Percentiles rank a stretch among this genome's conserved stretches.
phyloP scores from a whole-genome alignment of 257 asterid genomes.

The Hygrophila difformis region DNA sequence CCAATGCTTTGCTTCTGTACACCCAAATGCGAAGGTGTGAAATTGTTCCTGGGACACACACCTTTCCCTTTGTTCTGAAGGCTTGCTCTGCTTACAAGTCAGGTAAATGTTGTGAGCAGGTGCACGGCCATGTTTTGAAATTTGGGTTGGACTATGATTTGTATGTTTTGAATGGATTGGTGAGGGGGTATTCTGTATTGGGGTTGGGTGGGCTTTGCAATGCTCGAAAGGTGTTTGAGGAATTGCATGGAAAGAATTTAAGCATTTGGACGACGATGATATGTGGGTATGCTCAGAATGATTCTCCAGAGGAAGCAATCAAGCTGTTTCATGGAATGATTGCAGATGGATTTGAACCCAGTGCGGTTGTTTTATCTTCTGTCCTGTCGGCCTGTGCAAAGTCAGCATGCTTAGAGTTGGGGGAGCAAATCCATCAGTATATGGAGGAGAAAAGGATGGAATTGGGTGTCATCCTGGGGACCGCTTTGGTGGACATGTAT shows the following conservation, averaged over 20 bases:
- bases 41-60: constrained; percentile 58
- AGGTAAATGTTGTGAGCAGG: constrained; percentile 31
- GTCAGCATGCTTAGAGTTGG: constrained; percentile 62
- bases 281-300: constrained; percentile 74
- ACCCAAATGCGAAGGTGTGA: constrained; percentile 41
- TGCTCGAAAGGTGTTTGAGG: constrained; percentile 73
- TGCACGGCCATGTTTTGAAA: constrained; percentile 49
- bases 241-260: constrained; percentile 28
- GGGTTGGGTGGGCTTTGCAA: constrained; percentile 21
- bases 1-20: constrained; percentile 33
- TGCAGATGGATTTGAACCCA: constrained; percentile 46
- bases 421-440: constrained; percentile 50
- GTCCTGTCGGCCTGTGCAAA: constrained; percentile 83
- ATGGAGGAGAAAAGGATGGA: constrained; percentile 43
- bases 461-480: constrained; percentile 66
- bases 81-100: constrained; percentile 39
- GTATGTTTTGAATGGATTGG: constrained; percentile 57
- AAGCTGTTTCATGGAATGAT: constrained; percentile 48
- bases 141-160: constrained; percentile 50
- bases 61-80: constrained; percentile 75
- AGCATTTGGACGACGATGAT: constrained; percentile 80
- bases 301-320: constrained; percentile 36
- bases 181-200: constrained; percentile 55
- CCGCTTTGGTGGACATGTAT: constrained; percentile 84
- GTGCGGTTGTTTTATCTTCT: constrained; percentile 48